A percentile compares a stretch with the other conserved stretches of the same genome.
These are phyloP conservation scores for Chlorella sp. DNA, from an alignment of 139 green algal species.

Conservation along the genomic window DNA sequence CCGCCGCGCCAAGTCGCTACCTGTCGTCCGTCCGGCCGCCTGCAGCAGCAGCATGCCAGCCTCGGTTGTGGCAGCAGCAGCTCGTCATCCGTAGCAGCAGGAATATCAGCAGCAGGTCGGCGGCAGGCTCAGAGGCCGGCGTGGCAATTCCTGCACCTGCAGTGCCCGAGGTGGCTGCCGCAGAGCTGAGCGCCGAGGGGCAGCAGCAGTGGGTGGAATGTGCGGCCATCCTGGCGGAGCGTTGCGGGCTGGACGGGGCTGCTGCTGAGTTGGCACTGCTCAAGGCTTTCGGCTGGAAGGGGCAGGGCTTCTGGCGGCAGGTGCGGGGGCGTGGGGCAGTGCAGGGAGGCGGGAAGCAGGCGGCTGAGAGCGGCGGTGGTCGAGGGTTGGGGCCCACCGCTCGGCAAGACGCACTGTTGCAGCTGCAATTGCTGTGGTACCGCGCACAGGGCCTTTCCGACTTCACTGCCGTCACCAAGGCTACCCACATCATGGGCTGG, in stretches of 20 bases:
- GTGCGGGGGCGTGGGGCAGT: not conserved
- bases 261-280: slow-evolving; percentile 17
- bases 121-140: not conserved
- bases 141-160: not conserved
- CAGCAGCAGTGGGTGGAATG: slow-evolving; percentile 8
- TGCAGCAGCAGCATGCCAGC: not conserved
- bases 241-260: slow-evolving; percentile 2
- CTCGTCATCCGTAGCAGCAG: not conserved
- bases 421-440: no score
- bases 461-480: no score
- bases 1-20: not conserved
- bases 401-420: no score
- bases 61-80: not conserved
- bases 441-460: no score
- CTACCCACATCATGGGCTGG: no score
- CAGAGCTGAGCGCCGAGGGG: not conserved
- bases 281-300: slow-evolving; percentile 44
- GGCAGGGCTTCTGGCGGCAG: slow-evolving; percentile 48
- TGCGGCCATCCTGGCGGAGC: not conserved
- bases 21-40: no score
- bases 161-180: not conserved
- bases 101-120: not conserved
- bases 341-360: not conserved
- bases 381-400: no score
- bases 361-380: not conserved